phyloP scores from a whole-genome alignment of 2,329 filamentous ascomycete species.

The Zasmidium citrigriseum region DNA sequence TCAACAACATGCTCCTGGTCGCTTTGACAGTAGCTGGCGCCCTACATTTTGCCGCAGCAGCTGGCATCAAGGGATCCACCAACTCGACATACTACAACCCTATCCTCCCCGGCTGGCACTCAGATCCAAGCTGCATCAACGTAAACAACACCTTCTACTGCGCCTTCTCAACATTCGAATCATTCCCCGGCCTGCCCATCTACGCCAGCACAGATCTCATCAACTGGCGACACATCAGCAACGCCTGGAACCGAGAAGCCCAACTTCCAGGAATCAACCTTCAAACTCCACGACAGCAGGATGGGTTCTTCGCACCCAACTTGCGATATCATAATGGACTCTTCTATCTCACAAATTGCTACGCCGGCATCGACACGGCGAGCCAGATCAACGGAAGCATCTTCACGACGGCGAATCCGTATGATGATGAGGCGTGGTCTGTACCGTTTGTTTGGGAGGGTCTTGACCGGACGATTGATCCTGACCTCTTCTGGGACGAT shows the following conservation, averaged over 20 bases:
- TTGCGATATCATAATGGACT: conserved; percentile 33
- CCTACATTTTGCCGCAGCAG: no score
- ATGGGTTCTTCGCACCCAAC: no score
- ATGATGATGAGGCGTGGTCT: conserved; percentile 47
- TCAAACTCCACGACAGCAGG: conserved; percentile 2
- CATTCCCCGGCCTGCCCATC: conserved; percentile 49
- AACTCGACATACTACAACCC: conserved; percentile 42
- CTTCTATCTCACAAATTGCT: conserved; percentile 38
- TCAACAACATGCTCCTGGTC: no score
- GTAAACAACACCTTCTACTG: conserved; percentile 48
- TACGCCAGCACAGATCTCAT: conserved; percentile 48
- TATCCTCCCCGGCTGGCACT: conserved; percentile 49
- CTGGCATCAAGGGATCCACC: no score
- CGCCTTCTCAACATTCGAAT: conserved; percentile 47
- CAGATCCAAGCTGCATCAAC: conserved; percentile 47
- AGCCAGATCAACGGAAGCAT: no score
- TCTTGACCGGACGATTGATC: no score
- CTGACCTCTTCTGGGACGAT: conserved; percentile 54
- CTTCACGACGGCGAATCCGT: conserved; percentile 32
- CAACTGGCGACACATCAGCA: conserved; percentile 42
- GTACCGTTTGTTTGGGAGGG: conserved; percentile 43
- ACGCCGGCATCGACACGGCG: background rate
- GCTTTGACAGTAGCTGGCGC: no score
- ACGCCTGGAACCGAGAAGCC: conserved; percentile 37
- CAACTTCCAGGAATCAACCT: conserved; percentile 38